Base-by-base conservation (phyloP, 1,284 basidiomycete species). In the Boletus mariae region DNA sequence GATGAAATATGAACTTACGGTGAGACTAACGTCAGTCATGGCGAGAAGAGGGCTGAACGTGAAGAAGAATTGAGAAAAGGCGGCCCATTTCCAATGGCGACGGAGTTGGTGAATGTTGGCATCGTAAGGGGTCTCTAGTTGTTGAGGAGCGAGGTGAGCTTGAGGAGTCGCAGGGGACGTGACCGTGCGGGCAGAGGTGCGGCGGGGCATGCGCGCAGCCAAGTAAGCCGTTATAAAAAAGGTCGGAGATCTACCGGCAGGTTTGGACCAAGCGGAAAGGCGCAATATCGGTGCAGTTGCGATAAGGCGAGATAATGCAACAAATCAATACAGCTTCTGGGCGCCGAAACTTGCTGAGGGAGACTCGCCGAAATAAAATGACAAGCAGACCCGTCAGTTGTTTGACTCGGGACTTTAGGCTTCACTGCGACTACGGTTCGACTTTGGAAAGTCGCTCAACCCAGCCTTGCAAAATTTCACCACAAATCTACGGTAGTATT, bases 61-160 rank as follows among this genome's bases (percentile, higher is more conserved):
- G 65, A 78, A 84, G 75, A 88, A 85, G 76, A 91, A 90, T 67
- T 92, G 88, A 69, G 80, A 80, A 67, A 90, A 85, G 25, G 84
- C 85, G 11, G 89, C 90, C 89, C 89, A 92, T 75, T 87, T 89
- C 88, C 89, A 90, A 53, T 88, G 78, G 47, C 75, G 80, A 53
- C 88, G 78, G 41, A 74, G 66, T 35, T 68, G 60, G 57, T 80
- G 68, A 56, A 81, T 72, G 57, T 77, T 73, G 54, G 71, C 61
- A 58, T 74, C 73, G 52, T 71, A 73, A 69, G 61, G 62, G 59
- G 61, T 65, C 53, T 57, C 68, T 62, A 62, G 44, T 50, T 63
- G 61, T 56, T 65, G 55, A 60, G 38, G 46, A 40, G 59, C 47
- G 59, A 59, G 44, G 57, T 47, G 54, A 28, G 59, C 59, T 53